phyloP scores from a whole-genome alignment of 2,329 filamentous ascomycete species.

The Eutypa lata region DNA sequence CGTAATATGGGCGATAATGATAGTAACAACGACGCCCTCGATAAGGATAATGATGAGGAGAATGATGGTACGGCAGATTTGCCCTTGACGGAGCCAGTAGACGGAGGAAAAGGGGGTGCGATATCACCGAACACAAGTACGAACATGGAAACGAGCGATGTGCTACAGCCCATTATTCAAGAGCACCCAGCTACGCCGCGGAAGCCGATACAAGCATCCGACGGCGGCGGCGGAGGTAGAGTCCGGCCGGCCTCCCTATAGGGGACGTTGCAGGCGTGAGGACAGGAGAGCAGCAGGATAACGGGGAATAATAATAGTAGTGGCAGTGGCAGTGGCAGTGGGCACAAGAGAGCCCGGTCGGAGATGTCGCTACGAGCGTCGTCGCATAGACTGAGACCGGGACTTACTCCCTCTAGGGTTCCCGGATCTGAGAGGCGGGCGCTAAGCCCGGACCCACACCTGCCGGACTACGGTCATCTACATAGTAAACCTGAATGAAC shows the following conservation, averaged over 20 bases:
- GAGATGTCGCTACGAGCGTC: neutral
- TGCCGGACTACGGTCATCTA: too few relatives aligned
- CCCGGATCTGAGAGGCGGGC: neutral
- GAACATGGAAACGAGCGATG: neutral
- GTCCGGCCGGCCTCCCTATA: conserved; percentile 16
- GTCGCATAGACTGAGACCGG: too few relatives aligned
- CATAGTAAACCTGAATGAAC: too few relatives aligned
- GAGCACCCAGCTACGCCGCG: neutral
- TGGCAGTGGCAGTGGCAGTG: conserved; percentile 5
- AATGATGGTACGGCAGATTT: too few relatives aligned
- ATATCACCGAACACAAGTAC: neutral
- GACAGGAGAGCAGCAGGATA: conserved; percentile 6
- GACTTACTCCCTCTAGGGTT: too few relatives aligned
- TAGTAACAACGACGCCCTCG: neutral
- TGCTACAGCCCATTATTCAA: neutral
- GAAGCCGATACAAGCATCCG: neutral
- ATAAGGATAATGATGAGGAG: neutral
- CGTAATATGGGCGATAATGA: neutral
- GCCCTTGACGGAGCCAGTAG: too few relatives aligned
- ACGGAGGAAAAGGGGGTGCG: too few relatives aligned
- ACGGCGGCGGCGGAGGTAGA: conserved; percentile 1
- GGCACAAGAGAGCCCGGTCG: conserved; percentile 1
- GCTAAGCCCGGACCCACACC: neutral
- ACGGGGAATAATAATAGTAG: conserved; percentile 2
- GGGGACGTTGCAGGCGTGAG: conserved; percentile 10